Evolutionary conservation across 2,329 filamentous ascomycete species (phyloP).

Genomic region (Microdochium bolleyi): DNA sequence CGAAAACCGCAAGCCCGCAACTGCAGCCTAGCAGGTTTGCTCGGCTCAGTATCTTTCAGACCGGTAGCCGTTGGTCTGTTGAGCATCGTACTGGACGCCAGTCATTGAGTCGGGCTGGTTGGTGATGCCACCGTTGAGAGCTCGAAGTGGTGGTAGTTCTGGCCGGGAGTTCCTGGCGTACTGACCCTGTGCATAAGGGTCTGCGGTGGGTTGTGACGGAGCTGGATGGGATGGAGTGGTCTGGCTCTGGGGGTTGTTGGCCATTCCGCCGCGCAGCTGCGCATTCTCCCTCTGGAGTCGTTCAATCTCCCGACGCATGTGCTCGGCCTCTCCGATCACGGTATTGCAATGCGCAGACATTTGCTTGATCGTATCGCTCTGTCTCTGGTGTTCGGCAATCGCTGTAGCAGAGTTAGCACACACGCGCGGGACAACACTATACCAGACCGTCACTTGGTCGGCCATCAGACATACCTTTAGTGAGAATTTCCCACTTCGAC

Average conservation of each 20-base stretch:
- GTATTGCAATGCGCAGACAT: slow-evolving; percentile 36
- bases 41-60: slow-evolving; percentile 19
- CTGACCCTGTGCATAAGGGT: slow-evolving; percentile 19
- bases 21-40: slow-evolving; percentile 3
- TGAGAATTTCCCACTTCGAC: slow-evolving; percentile 84
- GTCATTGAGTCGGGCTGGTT: slow-evolving; percentile 54
- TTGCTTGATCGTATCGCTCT: slow-evolving; percentile 37
- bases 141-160: slow-evolving; percentile 50
- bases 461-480: slow-evolving; percentile 56
- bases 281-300: slow-evolving; percentile 37
- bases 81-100: slow-evolving; percentile 53
- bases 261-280: slow-evolving; percentile 30
- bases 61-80: slow-evolving; percentile 38
- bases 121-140: slow-evolving; percentile 34
- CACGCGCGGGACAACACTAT: neutral
- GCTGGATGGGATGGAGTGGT: slow-evolving; percentile 12
- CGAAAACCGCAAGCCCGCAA: neutral
- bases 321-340: slow-evolving; percentile 34
- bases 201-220: slow-evolving; percentile 16
- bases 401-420: slow-evolving; percentile 28
- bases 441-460: neutral
- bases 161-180: slow-evolving; percentile 26
- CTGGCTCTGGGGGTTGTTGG: slow-evolving; percentile 10
- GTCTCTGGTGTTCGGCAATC: slow-evolving; percentile 53
- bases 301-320: slow-evolving; percentile 41